Percentiles rank a stretch among this genome's conserved stretches.
Evolutionary conservation across 192 early-diverging fungal genomes (phyloP).

Genomic region (Backusella tuberculispora): DNA sequence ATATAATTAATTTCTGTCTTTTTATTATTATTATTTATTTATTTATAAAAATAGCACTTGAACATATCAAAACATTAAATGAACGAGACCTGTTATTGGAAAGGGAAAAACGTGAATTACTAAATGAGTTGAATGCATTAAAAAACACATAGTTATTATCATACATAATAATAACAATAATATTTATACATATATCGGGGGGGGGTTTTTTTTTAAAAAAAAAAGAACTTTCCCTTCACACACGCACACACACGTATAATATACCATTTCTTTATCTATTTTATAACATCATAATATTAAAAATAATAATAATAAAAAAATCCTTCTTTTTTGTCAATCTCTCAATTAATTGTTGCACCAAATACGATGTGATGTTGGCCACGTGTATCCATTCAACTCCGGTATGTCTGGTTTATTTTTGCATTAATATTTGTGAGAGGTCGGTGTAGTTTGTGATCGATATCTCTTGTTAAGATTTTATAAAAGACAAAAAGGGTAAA

Average conservation of each 20-base stretch:
- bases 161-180: too few relatives aligned
- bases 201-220: too few relatives aligned
- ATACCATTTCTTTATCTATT: too few relatives aligned
- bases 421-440: neutral
- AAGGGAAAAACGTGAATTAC: slow-evolving; percentile 39
- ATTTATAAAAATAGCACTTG: slow-evolving; percentile 47
- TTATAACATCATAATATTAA: too few relatives aligned
- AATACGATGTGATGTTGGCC: neutral
- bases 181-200: too few relatives aligned
- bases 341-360: neutral
- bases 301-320: neutral
- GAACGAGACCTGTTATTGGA: slow-evolving; percentile 46
- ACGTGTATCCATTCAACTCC: slow-evolving; percentile 3
- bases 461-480: too few relatives aligned
- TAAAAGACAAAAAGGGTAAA: too few relatives aligned
- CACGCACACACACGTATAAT: too few relatives aligned
- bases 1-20: too few relatives aligned
- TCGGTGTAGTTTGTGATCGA: too few relatives aligned
- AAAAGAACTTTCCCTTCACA: too few relatives aligned
- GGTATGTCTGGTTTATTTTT: neutral
- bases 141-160: neutral
- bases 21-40: neutral
- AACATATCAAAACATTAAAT: slow-evolving; percentile 52
- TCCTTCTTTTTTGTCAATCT: too few relatives aligned
- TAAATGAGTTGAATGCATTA: slow-evolving; percentile 22